Percentiles rank a stretch among this genome's conserved stretches.
Evolutionary conservation across 306 rosid genomes (phyloP).

Genomic region (Dalbergia cultrata): DNA sequence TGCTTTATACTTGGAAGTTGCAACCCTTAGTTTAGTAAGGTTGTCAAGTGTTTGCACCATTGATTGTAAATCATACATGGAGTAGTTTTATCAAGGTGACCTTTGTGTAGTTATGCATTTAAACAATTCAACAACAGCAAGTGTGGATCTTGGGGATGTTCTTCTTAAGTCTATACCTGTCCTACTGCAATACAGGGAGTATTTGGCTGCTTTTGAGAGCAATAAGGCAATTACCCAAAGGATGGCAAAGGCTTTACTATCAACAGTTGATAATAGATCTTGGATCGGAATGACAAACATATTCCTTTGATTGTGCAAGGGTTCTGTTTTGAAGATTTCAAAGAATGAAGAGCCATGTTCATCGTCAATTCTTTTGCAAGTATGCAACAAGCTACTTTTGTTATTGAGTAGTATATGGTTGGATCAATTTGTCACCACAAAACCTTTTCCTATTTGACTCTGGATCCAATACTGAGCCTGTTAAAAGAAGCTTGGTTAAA

Average conservation of each 20-base stretch:
- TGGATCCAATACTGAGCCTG: slow-evolving; percentile 67
- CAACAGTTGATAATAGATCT: slow-evolving; percentile 94
- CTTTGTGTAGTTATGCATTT: slow-evolving; percentile 91
- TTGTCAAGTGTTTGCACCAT: slow-evolving; percentile 11
- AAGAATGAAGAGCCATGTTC: slow-evolving; percentile 91
- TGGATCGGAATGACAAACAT: slow-evolving; percentile 94
- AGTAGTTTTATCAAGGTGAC: slow-evolving; percentile 72
- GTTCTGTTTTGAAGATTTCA: slow-evolving; percentile 88
- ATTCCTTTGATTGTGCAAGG: slow-evolving; percentile 91
- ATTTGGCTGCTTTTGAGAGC: slow-evolving; percentile 85
- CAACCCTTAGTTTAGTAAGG: slow-evolving; percentile 28
- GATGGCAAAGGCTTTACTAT: slow-evolving; percentile 86
- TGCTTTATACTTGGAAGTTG: slow-evolving; percentile 22
- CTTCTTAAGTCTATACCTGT: slow-evolving; percentile 96
- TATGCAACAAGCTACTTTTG: slow-evolving; percentile 36
- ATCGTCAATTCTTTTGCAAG: slow-evolving; percentile 87
- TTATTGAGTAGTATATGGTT: neutral
- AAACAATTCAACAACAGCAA: slow-evolving; percentile 92
- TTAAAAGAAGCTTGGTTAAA: slow-evolving; percentile 81
- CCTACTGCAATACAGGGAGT: slow-evolving; percentile 89
- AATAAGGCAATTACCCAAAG: slow-evolving; percentile 82
- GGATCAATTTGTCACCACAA: slow-evolving; percentile 48
- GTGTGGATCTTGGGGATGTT: slow-evolving; percentile 93
- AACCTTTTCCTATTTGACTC: slow-evolving; percentile 22
- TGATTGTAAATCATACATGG: slow-evolving; percentile 36